Evolutionary conservation across 306 rosid species (phyloP), one percentile per base, ranked within the genome.

Genomic region (Vachellia collinsii): DNA sequence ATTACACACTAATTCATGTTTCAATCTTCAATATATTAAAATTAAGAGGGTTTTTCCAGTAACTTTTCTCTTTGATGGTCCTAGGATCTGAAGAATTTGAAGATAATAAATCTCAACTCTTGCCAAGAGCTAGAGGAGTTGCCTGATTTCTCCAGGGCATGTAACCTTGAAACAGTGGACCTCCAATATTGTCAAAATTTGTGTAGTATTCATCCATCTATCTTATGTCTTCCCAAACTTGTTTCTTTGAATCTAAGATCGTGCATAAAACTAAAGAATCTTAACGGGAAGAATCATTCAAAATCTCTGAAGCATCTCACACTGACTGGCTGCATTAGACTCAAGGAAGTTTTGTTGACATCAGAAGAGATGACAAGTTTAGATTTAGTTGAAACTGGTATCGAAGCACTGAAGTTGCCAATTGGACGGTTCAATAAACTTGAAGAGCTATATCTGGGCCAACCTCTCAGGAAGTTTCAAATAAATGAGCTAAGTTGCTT

Each of bases 241-340:
- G 5, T 8, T 20, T 8, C 5, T n/a, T 20, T 56, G 36, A 1
- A 56, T 8, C 12, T 56, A 56, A 22, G 0, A 0, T 7, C 0
- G 7, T 51, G 58, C 22, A 0, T 0, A 0, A 0, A 16, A 5
- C 20, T 51, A 51, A 51, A 7, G 22, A 16, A 7, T 17, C 58
- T 16, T 51, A 8, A 17, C 4, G 8, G 58, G 3, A 7, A 5
- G 0, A 51, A 16, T 0, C 59, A 7, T 47, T 12, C 13, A 17
- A 47, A 47, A 47, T 47, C 51, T 47, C 51, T 47, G 17, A 47
- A 13, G 6, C 0, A 0, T 12, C 58, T 51, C 22, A 51, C 0
- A 0, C 8, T 51, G 0, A 0, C 0, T 1, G 1, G 11, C 7
- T 51, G 58, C 8, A 0, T 0, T 5, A 3, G 1, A 0, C 61